Evolutionary conservation across 768 basidiomycete genomes (phyloP), one percentile per base, ranked within the genome.

Genomic region (Tricholoma saponaceum): DNA sequence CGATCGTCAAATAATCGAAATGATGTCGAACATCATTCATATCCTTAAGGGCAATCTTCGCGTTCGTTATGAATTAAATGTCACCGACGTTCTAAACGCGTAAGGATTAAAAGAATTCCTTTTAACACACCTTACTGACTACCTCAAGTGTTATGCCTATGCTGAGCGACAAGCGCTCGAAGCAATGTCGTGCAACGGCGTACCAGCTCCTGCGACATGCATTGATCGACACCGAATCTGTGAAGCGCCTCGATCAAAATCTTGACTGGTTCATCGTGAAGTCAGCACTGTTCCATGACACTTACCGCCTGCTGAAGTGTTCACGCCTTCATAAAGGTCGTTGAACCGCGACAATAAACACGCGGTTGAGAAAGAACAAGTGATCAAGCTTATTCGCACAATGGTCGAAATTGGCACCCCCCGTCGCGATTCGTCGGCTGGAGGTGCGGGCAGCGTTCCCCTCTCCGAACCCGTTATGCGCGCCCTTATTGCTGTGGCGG

Each of bases 191-290:
- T 37, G 86, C 95, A 10, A 84, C 85, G 1, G 89, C 88, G 0
- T 98, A 96, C 71, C 81, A 94, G 43, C 77, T 95, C 2, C 77
- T 98, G 16, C 84, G 96, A 18, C 87, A 95, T 65, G 74, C 83
- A 1, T 68, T 95, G 5, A 83, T 93, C 4, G 92, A 95, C 64
- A 66, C 75, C 0, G 79, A 86, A n/a, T 84, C 86, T 0, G 87
- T 93, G 47, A 80, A 81, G 56, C 77, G 75, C 20, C 74, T 97
- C 30, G 79, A 82, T 12, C 76, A 77, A 55, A 60, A 58, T 47
- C 69, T 97, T 32, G 93, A 97, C 62, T 95, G 92, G 87, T 93
- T 91, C 66, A 83, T 98, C 47, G 83, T 98, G 61, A 89, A 90
- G 95, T 95, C 60, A 52, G 79, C 66, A n/a, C 37, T 54, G 26